These are phyloP conservation scores for Tephrocybe sp. DNA, from an alignment of 768 basidiomycete genomes.

Conservation along the genomic window DNA sequence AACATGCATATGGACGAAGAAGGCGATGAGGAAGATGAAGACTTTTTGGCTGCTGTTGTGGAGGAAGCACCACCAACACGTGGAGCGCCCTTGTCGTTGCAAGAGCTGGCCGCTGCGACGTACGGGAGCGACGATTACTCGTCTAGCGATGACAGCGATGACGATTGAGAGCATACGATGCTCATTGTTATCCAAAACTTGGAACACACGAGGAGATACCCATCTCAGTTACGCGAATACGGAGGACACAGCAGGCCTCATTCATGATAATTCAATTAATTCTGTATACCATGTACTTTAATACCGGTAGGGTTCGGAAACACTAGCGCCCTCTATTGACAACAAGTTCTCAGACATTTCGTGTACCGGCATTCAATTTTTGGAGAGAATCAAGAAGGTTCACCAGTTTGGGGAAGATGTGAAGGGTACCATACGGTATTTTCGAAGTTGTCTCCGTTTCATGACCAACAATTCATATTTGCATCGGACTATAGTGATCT, in stretches of 20 bases:
- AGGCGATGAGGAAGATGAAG: constrained; percentile 54
- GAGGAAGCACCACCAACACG: constrained; percentile 12
- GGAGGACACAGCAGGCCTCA: not conserved
- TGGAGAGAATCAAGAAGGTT: too few species aligned
- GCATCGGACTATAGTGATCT: too few species aligned
- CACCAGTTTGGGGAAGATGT: too few species aligned
- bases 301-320: not conserved
- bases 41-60: constrained; percentile 44
- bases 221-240: not conserved
- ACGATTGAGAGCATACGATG: constrained; percentile 29
- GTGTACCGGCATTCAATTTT: too few species aligned
- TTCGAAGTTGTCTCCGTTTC: too few species aligned
- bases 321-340: not conserved
- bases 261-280: not conserved
- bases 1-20: constrained; percentile 37
- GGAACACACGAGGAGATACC: not conserved
- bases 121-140: constrained; percentile 41
- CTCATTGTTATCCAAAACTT: not conserved
- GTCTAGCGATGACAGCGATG: constrained; percentile 55
- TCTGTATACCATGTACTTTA: constrained; percentile 6
- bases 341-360: too few species aligned
- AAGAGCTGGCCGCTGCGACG: constrained; percentile 24
- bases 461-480: too few species aligned
- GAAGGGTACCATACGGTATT: too few species aligned
- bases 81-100: constrained; percentile 17